A percentile compares a stretch with the other conserved stretches of the same genome.
phyloP scores from a whole-genome alignment of 306 rosid species.

The Cicer yamashitae region DNA sequence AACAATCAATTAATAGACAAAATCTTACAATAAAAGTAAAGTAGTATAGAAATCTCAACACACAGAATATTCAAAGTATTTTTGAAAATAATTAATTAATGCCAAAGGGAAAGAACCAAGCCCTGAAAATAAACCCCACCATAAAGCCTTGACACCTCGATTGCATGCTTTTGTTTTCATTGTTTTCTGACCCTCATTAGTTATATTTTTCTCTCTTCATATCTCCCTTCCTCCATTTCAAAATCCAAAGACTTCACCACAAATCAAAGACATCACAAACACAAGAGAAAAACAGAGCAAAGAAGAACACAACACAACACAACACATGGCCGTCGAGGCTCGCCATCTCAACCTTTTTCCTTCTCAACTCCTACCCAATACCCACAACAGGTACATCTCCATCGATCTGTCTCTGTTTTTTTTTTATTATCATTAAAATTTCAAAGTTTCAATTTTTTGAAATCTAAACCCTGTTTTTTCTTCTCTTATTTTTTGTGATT shows the following conservation, averaged over 20 bases:
- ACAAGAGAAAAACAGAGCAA: not conserved
- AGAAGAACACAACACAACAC: not conserved
- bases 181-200: conserved; percentile 40
- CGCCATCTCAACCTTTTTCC: conserved; percentile 66
- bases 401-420: not conserved
- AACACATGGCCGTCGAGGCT: conserved; percentile 69
- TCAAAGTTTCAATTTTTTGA: not conserved
- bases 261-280: not conserved
- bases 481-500: no score
- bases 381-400: conserved; percentile 49
- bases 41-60: not conserved
- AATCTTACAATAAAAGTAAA: conserved; percentile 36
- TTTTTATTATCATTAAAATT: not conserved
- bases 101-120: conserved; percentile 46
- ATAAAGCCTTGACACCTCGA: conserved; percentile 55
- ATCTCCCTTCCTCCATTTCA: not conserved
- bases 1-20: conserved; percentile 51
- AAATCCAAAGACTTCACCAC: not conserved
- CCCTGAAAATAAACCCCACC: conserved; percentile 74
- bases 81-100: conserved; percentile 15
- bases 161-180: conserved; percentile 58
- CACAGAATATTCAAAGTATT: not conserved
- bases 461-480: not conserved
- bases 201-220: not conserved
- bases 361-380: conserved; percentile 57